Evolutionary conservation across 2,329 filamentous ascomycete genomes (phyloP).

Genomic region (Talaromyces sp.): DNA sequence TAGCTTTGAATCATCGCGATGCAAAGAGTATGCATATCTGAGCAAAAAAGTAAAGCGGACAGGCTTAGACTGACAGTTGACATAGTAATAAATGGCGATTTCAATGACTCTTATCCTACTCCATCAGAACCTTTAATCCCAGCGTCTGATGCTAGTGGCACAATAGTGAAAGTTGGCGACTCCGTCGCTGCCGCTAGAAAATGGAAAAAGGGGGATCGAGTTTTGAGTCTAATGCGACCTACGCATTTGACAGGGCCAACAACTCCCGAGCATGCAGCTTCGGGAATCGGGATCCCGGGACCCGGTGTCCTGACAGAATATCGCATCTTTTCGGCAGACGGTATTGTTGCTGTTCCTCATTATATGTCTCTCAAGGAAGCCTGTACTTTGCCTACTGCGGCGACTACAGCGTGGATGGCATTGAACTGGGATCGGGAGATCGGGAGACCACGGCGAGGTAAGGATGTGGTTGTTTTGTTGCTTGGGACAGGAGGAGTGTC

Average conservation of each 20-base stretch:
- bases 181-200: slow-evolving; percentile 38
- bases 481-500: slow-evolving; percentile 53
- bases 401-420: slow-evolving; percentile 51
- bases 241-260: slow-evolving; percentile 58
- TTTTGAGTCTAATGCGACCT: slow-evolving; percentile 60
- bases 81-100: slow-evolving; percentile 26
- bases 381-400: slow-evolving; percentile 43
- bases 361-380: slow-evolving; percentile 40
- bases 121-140: slow-evolving; percentile 50
- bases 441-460: slow-evolving; percentile 33
- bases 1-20: slow-evolving; percentile 55
- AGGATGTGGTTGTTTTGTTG: slow-evolving; percentile 52
- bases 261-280: slow-evolving; percentile 53
- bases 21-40: slow-evolving; percentile 33
- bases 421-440: slow-evolving; percentile 42
- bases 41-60: background rate
- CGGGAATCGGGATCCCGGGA: slow-evolving; percentile 60
- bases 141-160: slow-evolving; percentile 68
- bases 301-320: slow-evolving; percentile 46
- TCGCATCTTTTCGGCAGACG: slow-evolving; percentile 40
- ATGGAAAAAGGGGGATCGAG: slow-evolving; percentile 61
- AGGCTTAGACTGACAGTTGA: slow-evolving; percentile 42
- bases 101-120: background rate
- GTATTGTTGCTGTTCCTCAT: slow-evolving; percentile 40
- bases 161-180: slow-evolving; percentile 50